phyloP scores from a whole-genome alignment of 257 asterid genomes.

The Jaltomata sinuosa region DNA sequence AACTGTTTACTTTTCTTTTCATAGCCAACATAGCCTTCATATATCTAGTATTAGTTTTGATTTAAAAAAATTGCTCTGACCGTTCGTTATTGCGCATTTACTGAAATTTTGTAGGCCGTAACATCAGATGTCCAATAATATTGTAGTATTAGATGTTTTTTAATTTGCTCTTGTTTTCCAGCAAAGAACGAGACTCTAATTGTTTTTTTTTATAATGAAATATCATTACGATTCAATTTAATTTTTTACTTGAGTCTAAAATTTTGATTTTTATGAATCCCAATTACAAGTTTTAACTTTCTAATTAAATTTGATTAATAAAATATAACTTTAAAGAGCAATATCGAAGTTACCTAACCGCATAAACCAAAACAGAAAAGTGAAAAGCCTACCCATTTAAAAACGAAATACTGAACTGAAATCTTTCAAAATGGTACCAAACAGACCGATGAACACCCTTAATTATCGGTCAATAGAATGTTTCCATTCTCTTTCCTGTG shows the following conservation, averaged over 20 bases:
- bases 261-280: neutral
- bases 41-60: too few relatives aligned
- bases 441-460: too few relatives aligned
- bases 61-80: too few relatives aligned
- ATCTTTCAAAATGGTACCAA: neutral
- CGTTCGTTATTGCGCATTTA: too few relatives aligned
- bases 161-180: neutral
- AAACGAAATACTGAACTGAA: neutral
- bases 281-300: neutral
- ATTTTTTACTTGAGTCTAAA: too few relatives aligned
- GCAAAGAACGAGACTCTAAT: neutral
- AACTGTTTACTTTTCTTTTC: too few relatives aligned
- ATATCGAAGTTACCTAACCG: neutral
- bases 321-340: neutral
- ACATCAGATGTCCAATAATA: neutral
- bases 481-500: neutral
- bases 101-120: too few relatives aligned
- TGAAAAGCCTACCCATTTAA: neutral
- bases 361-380: neutral
- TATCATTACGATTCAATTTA: too few relatives aligned
- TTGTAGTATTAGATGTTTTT: neutral
- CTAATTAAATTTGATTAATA: too few relatives aligned
- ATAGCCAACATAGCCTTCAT: too few relatives aligned
- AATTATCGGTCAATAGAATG: neutral
- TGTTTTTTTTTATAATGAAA: too few relatives aligned